Evolutionary conservation across 441 rosid species (phyloP), one percentile per base, ranked within the genome.

Genomic region (Raphanus hybrid): DNA sequence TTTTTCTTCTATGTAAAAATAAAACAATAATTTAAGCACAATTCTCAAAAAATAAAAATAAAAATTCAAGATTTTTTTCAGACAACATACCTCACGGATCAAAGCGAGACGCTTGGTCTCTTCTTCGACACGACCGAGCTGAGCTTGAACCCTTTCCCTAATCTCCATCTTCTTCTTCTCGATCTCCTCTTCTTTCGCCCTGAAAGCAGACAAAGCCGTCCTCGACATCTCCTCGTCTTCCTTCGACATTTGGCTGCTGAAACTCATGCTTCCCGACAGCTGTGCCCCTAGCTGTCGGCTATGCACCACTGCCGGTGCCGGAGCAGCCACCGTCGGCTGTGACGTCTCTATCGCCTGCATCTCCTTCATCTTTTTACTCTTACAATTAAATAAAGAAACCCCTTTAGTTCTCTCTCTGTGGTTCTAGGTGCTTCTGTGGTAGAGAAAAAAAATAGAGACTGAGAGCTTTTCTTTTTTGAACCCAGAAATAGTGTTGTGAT

Each of bases 151-250:
- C 75, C 85, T 88, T 76, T 92, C 96, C 73, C 86, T 83, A 32
- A 92, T 91, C 84, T 92, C 94, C 83, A 88, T 78, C 81, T 89
- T 95, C 85, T 83, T 92, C 92, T 70, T 87, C 86, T 94, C 99
- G 80, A 92, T 95, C 88, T 95, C 98, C 80, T 95, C 97, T 76
- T 95, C 99, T 80, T 91, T 94, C 69, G 94, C 97, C 70, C 83
- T 87, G 75, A 91, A 92, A 26, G 86, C 83, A 15, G 93, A 87
- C 37, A 94, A 88, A 5, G 97, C 99, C 15, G 98, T 91, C 83
- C 81, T 91, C 0, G 97, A 88, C 91, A 92, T 90, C 87, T 95
- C 97, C 50, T 95, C 98, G 70, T 95, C 99, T 82, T 91, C 98
- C 80, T 86, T 88, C 0, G 96, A 91, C 90, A 92, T 81, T 76